phyloP scores from a whole-genome alignment of 306 rosid species.

The Aeschynomene evenia region DNA sequence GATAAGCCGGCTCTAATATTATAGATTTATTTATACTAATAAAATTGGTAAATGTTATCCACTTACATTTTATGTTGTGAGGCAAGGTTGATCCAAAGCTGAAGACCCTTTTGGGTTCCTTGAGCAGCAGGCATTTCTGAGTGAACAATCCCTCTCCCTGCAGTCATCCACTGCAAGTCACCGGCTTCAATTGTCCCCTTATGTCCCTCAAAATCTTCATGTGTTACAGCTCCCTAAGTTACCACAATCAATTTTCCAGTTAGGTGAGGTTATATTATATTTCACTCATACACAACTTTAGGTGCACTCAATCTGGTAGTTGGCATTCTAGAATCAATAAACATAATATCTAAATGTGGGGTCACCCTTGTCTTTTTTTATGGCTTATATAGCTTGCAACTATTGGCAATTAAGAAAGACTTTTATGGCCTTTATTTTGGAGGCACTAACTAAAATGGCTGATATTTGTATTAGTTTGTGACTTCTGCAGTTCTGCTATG shows the following conservation, averaged over 20 bases:
- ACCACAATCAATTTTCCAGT: slow-evolving; percentile 14
- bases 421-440: slow-evolving; percentile 22
- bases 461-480: slow-evolving; percentile 12
- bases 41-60: not conserved
- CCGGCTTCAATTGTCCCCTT: slow-evolving; percentile 88
- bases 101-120: slow-evolving; percentile 88
- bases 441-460: not conserved
- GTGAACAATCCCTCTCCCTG: slow-evolving; percentile 94
- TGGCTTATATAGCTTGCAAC: slow-evolving; percentile 3
- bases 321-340: slow-evolving; percentile 31
- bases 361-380: slow-evolving; percentile 14
- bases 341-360: slow-evolving; percentile 31
- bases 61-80: slow-evolving; percentile 82
- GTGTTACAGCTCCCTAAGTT: slow-evolving; percentile 70
- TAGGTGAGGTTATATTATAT: not conserved
- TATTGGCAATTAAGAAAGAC: not conserved
- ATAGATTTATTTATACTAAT: not conserved
- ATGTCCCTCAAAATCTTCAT: slow-evolving; percentile 97
- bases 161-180: slow-evolving; percentile 99
- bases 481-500: slow-evolving; percentile 9
- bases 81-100: slow-evolving; percentile 89
- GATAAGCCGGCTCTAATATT: too few species aligned
- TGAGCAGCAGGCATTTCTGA: slow-evolving; percentile 92
- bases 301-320: slow-evolving; percentile 23
- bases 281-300: not conserved